phyloP scores from a whole-genome alignment of 805 yeast species.

The Pichia phayaonensis region DNA sequence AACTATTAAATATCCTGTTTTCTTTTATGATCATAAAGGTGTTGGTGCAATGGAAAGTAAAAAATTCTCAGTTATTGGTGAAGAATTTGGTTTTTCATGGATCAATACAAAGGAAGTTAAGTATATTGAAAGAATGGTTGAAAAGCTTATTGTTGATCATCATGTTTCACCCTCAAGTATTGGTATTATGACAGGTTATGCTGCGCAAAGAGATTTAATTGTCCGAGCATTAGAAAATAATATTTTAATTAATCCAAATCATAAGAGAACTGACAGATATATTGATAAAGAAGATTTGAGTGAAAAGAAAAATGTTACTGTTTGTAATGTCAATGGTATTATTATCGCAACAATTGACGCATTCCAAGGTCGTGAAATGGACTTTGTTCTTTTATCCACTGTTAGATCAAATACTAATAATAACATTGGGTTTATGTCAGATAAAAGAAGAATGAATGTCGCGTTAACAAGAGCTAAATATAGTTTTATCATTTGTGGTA shows the following conservation, averaged over 20 bases:
- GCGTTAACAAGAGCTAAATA: slow-evolving; percentile 65
- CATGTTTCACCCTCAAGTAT: slow-evolving; percentile 42
- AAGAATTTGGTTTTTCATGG: slow-evolving; percentile 49
- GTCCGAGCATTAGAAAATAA: slow-evolving; percentile 44
- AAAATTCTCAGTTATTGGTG: slow-evolving; percentile 34
- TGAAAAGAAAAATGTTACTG: slow-evolving; percentile 34
- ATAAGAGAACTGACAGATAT: slow-evolving; percentile 39
- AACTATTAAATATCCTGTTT: slow-evolving; percentile 46
- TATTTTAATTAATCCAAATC: slow-evolving; percentile 46
- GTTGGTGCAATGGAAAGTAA: slow-evolving; percentile 36
- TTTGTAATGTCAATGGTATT: slow-evolving; percentile 38
- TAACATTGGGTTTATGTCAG: slow-evolving; percentile 56
- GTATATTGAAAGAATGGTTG: slow-evolving; percentile 39
- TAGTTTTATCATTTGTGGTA: slow-evolving; percentile 58
- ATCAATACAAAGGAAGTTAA: slow-evolving; percentile 47
- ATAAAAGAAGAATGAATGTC: slow-evolving; percentile 57
- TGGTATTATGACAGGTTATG: slow-evolving; percentile 68
- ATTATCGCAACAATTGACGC: slow-evolving; percentile 70
- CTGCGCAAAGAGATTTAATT: slow-evolving; percentile 62
- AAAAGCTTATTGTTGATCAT: slow-evolving; percentile 46
- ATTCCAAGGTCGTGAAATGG: slow-evolving; percentile 87
- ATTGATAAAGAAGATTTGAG: slow-evolving; percentile 56
- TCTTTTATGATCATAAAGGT: slow-evolving; percentile 53
- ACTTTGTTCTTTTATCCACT: slow-evolving; percentile 67
- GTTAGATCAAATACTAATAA: slow-evolving; percentile 58